These are phyloP conservation scores for Nemania sp. DNA, from an alignment of 2,329 filamentous ascomycete species.

Conservation along the genomic window DNA sequence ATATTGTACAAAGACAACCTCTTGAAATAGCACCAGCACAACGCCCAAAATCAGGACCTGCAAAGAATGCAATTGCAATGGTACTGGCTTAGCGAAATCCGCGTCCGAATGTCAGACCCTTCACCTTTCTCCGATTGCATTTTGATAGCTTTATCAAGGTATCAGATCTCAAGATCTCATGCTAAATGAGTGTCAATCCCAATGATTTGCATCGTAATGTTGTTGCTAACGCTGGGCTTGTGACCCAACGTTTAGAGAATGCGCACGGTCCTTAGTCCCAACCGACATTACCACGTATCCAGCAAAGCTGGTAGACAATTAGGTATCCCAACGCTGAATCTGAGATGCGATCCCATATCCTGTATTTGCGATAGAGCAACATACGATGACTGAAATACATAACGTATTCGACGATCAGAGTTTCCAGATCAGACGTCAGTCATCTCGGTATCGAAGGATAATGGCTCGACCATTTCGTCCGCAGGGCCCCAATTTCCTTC, in stretches of 20 bases:
- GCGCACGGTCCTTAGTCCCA: constrained; percentile 22
- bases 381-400: constrained; percentile 28
- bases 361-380: constrained; percentile 37
- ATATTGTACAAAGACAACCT: constrained; percentile 19
- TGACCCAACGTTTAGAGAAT: constrained; percentile 23
- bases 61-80: background rate
- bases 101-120: background rate
- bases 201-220: constrained; percentile 20
- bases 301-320: constrained; percentile 37
- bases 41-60: background rate
- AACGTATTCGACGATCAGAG: constrained; percentile 26
- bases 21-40: background rate
- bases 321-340: constrained; percentile 33
- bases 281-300: constrained; percentile 33
- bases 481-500: constrained; percentile 94
- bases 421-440: constrained; percentile 53
- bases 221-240: constrained; percentile 22
- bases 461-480: constrained; percentile 48
- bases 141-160: constrained; percentile 5
- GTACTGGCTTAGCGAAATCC: background rate
- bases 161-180: constrained; percentile 17
- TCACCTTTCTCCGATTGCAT: constrained; percentile 2
- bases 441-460: constrained; percentile 59
- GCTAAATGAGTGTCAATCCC: constrained; percentile 15
- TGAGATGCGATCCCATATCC: constrained; percentile 37